phyloP scores from a whole-genome alignment of 495 filamentous ascomycete genomes.

The Massariosphaeria phaeospora region DNA sequence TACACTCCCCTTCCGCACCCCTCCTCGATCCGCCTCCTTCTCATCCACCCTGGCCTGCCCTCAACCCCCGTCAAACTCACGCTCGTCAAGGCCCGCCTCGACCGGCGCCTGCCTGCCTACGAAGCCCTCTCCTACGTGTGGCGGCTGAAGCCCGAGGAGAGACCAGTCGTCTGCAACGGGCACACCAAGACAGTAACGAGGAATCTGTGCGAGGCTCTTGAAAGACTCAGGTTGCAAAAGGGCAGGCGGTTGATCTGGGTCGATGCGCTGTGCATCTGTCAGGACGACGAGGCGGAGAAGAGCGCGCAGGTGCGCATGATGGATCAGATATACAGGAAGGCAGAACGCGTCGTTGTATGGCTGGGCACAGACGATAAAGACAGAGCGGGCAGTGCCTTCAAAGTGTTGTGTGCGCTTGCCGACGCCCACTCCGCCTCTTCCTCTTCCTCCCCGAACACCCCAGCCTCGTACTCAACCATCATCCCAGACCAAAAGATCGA shows the following conservation, averaged over 20 bases:
- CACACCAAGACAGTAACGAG: not conserved
- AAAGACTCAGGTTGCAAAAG: not conserved
- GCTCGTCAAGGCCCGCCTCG: not conserved
- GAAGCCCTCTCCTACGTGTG: conserved; percentile 28
- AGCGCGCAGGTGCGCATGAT: conserved; percentile 14
- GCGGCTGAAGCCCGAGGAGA: not conserved
- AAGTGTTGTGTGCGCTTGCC: conserved; percentile 8
- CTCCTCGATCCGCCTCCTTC: conserved; percentile 25
- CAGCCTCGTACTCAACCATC: not conserved
- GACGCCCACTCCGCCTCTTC: not conserved
- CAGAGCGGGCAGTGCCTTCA: conserved; percentile 6
- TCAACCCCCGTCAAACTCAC: not conserved
- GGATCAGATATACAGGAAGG: conserved; percentile 16
- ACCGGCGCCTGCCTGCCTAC: conserved; percentile 5
- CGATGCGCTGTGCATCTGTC: conserved; percentile 27
- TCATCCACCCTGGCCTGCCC: conserved; percentile 1
- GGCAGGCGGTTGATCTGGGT: conserved; percentile 16
- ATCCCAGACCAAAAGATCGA: not conserved
- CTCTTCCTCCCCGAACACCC: not conserved
- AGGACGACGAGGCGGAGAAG: conserved; percentile 12
- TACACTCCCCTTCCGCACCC: conserved; percentile 13
- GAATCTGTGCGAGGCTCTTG: conserved; percentile 19
- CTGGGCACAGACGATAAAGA: conserved; percentile 17
- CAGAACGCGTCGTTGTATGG: conserved; percentile 23
- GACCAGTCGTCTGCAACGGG: conserved; percentile 1